Conservation (phyloP, 2,329 filamentous ascomycete genomes). For the Penicillium sp. region DNA sequence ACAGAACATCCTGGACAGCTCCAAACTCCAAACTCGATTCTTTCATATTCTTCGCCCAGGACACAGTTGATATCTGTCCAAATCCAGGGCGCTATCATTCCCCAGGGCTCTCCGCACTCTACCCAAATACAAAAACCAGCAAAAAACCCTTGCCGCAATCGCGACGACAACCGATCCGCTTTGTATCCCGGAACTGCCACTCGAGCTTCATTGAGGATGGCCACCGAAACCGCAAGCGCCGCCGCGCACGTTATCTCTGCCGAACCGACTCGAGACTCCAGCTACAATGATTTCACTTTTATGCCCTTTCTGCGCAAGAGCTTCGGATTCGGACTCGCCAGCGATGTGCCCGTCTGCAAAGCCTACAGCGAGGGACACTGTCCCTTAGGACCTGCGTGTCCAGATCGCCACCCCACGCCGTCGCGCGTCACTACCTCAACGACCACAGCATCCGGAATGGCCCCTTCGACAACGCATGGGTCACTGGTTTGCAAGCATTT, state of each 20-base stretch:
- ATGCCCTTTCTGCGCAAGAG: conserved; percentile 79
- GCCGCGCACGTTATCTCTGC: conserved; percentile 39
- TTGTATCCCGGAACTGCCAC: background rate
- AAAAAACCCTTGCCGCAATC: background rate
- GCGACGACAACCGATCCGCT: background rate
- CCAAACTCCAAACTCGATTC: conserved; percentile 1
- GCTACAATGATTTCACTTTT: conserved; percentile 75
- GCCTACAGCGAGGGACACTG: conserved; percentile 85
- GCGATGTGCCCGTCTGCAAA: conserved; percentile 79
- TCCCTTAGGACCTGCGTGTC: conserved; percentile 78
- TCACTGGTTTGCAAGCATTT: conserved; percentile 97
- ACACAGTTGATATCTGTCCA: background rate
- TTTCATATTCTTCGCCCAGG: conserved; percentile 1
- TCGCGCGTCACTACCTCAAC: conserved; percentile 47
- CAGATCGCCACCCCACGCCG: conserved; percentile 73
- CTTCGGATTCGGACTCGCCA: conserved; percentile 80
- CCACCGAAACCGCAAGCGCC: conserved; percentile 34
- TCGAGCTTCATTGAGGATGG: conserved; percentile 25
- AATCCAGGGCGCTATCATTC: background rate
- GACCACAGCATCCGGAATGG: conserved; percentile 44
- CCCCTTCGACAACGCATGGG: conserved; percentile 44
- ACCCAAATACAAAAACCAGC: background rate
- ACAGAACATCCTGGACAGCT: conserved; percentile 7
- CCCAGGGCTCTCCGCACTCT: background rate
- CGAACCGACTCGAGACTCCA: conserved; percentile 37